These are phyloP conservation scores for Aciculosporium take DNA, from an alignment of 2,329 filamentous ascomycete genomes.

Conservation along the genomic window DNA sequence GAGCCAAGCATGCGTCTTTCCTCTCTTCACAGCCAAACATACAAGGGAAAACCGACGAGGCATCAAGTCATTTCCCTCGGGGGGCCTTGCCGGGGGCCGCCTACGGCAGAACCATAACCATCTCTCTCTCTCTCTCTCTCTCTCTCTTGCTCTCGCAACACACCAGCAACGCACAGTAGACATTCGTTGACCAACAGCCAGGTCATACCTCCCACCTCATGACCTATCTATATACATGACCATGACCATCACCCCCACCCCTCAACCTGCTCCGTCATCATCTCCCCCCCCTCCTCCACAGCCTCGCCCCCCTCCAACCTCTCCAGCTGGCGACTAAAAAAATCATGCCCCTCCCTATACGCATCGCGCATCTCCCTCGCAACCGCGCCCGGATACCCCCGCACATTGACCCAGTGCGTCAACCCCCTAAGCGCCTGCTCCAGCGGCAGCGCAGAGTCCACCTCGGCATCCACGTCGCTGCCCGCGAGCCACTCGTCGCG, in stretches of 20 bases:
- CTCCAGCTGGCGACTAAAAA: slow-evolving; percentile 65
- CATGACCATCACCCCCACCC: slow-evolving; percentile 13
- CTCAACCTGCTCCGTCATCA: slow-evolving; percentile 21
- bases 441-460: slow-evolving; percentile 80
- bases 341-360: slow-evolving; percentile 61
- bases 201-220: background rate
- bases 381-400: slow-evolving; percentile 69
- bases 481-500: slow-evolving; percentile 91
- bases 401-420: slow-evolving; percentile 89
- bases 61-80: too few relatives aligned
- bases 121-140: background rate
- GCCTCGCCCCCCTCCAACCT: slow-evolving; percentile 42
- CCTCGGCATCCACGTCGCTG: slow-evolving; percentile 80
- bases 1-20: too few relatives aligned
- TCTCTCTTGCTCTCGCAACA: background rate
- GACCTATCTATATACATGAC: too few relatives aligned
- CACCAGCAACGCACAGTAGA: background rate
- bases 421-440: slow-evolving; percentile 81
- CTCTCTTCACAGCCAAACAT: too few relatives aligned
- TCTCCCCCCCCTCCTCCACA: slow-evolving; percentile 20
- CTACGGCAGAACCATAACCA: too few relatives aligned
- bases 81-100: too few relatives aligned
- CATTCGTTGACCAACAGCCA: background rate
- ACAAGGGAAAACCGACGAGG: too few relatives aligned
- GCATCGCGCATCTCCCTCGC: slow-evolving; percentile 41